Percentiles rank a stretch among this genome's conserved stretches.
phyloP scores from a whole-genome alignment of 75 land plant genomes.

The Cunninghamia lanceolata region DNA sequence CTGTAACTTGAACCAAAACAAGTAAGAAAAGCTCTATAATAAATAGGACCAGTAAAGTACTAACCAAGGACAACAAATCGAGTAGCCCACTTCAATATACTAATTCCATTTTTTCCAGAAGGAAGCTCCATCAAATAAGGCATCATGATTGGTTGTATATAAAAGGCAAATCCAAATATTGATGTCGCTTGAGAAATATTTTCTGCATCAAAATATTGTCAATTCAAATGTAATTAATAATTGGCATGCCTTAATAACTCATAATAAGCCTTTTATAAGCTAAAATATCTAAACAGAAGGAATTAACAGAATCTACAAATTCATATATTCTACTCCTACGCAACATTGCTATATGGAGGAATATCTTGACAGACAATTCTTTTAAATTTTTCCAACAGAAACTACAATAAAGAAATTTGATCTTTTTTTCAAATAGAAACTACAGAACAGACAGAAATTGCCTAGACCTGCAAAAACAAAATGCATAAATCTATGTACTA shows the following conservation, averaged over 20 bases:
- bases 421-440: background rate
- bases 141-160: conserved; percentile 46
- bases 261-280: background rate
- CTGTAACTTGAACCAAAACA: background rate
- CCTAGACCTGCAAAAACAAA: background rate
- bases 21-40: background rate
- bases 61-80: conserved; percentile 33
- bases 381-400: background rate
- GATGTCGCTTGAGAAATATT: conserved; percentile 30
- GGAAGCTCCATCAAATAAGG: conserved; percentile 40
- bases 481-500: background rate
- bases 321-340: background rate
- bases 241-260: background rate
- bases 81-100: conserved; percentile 27
- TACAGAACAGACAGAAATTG: background rate
- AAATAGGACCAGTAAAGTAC: background rate
- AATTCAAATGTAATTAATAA: background rate
- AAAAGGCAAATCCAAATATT: conserved; percentile 38
- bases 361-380: background rate
- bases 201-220: conserved; percentile 14
- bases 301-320: background rate
- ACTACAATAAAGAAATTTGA: background rate
- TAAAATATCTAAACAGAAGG: background rate
- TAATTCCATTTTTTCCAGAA: conserved; percentile 25
- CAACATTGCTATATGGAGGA: background rate